Base-by-base conservation (phyloP, 495 filamentous ascomycete genomes). In the Arthonia radiata region DNA sequence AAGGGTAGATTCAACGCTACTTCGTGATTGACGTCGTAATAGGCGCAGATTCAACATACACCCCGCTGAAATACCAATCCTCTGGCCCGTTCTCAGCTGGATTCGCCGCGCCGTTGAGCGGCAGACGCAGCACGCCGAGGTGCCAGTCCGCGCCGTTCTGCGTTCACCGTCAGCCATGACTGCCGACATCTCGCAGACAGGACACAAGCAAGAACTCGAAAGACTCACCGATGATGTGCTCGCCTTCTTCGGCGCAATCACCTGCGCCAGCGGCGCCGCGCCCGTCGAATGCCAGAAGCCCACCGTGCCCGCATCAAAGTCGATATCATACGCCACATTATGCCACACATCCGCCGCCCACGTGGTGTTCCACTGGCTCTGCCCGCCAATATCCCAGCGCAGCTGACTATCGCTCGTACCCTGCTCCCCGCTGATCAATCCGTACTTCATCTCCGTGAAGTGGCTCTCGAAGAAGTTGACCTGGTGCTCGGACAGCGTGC, bases 391-490 rank as follows among this genome's bases (percentile, higher is more conserved):
- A 30, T 55, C 50, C 61, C 60, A 70, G 18, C 54, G 48, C 8
- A 67, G 52, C 14, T 49, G 48, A 30, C 48, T 47, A 27, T 72
- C 63, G 26, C 38, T 40, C 15, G 58, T 55, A 17, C 57, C 63
- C 26, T 40, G 33, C 44, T 65, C 64, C 28, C 68, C 67, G 25
- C 54, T 16, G 12, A 37, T 56, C 29, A 65, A 48, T 30, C 71
- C 73, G 33, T 64, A 64, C 51, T 78, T 75, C 42, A 79, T 46
- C 51, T 76, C 71, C 30, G 71, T 76, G 46, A 75, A 77, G 50
- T 76, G 69, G 42, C 54, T 64, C 52, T 76, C 59, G 39, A 78
- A 77, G 53, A 78, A 78, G 37, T 57, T 62, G 32, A 78, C 67
- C 46, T 78, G 71, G 42, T 77, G 71, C 51, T 78, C 71, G 28